Base-by-base conservation (phyloP, 805 yeast species). In the Schizosaccharomyces osmophilus region DNA sequence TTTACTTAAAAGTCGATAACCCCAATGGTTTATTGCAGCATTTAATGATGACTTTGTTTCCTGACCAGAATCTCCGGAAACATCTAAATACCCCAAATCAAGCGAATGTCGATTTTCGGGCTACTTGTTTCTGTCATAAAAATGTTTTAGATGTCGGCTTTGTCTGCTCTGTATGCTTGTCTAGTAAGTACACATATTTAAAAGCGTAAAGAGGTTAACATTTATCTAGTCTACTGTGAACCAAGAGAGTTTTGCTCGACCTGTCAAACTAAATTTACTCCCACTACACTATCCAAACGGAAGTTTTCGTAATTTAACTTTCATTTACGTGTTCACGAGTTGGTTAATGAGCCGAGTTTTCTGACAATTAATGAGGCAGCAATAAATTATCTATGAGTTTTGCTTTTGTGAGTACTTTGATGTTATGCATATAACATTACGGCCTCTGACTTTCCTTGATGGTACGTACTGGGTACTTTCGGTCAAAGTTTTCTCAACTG, bases 41-140 rank as follows among this genome's bases (percentile, higher is more conserved):
- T 66, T 75, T 93, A 42, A 67, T 78, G 65, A 41, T 67, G 2
- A 93, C 95, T 1, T 82, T 85, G 72, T 82, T 86, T 66, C 81
- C 90, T 9, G 97, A 89, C 66, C 95, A 97, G 0, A 78, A 84
- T 15, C 73, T 90, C 42, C 76, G 96, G 62, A 78, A 81, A n/a
- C 79, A 82, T 57, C 75, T 93, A 31, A 82, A 87, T 32, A 74
- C 86, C 43, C 96, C 97, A 0, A 84, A 90, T 0, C 84, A 84
- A 67, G 80, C 85, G 2, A 82, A 85, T 64, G 93, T 93, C 31
- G 95, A 93, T 72, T 93, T 93, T 71, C 75, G 95, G 63, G 96
- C 98, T 0, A 87, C 95, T 19, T 93, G 98, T 71, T 90, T 87
- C 68, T 73, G 87, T 42, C 87, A 96, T 0, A 89, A 90, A n/a